Evolutionary conservation across 768 basidiomycete species (phyloP), one percentile per base, ranked within the genome.

Genomic region (Xerocomellus chrysenteron): DNA sequence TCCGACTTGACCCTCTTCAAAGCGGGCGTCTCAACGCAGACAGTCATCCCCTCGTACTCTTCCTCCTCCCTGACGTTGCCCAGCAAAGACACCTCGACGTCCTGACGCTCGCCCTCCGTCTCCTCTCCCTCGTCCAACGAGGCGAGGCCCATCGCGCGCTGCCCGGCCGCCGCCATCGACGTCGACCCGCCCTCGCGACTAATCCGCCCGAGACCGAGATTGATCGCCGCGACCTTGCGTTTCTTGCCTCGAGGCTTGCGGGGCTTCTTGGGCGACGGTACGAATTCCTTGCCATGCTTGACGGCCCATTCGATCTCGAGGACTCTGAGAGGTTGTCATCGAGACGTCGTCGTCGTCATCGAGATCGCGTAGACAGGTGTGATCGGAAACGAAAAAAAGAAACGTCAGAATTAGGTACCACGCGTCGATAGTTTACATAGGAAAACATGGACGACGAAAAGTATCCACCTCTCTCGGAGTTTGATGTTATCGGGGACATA

Each of bases 401-500:
- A 60, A 66, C 60, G 77, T 80, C 77, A 81, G 80, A 76, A 67
- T 70, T 14, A 40, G 3, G 67, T 67, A 68, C 65, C 66, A 61
- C 57, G 68, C 69, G 10, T 54, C 52, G 78, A 80, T 68, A 81
- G 63, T 73, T 78, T 78, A 78, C 79, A 79, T 69, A 85, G 74
- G 68, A 85, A 86, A 68, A 86, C 80, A 71, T 84, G 76, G 68
- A 85, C 72, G 72, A 87, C 73, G 72, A 85, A 87, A 77, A 83
- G 80, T 79, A 85, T 85, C 82, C 80, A 92, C 92, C 92, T 88
- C 79, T 90, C 89, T 81, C 86, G 84, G 47, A 94, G 79, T 70
- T 90, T 92, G 73, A 83, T 71, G 66, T 94, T 93, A 55, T 91
- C 87, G n/a, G 92, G 91, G 47, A 92, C 89, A 61, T 92, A 92